Conservation (phyloP, 2,329 filamentous ascomycete genomes). For the Fusarium veterinarium region DNA sequence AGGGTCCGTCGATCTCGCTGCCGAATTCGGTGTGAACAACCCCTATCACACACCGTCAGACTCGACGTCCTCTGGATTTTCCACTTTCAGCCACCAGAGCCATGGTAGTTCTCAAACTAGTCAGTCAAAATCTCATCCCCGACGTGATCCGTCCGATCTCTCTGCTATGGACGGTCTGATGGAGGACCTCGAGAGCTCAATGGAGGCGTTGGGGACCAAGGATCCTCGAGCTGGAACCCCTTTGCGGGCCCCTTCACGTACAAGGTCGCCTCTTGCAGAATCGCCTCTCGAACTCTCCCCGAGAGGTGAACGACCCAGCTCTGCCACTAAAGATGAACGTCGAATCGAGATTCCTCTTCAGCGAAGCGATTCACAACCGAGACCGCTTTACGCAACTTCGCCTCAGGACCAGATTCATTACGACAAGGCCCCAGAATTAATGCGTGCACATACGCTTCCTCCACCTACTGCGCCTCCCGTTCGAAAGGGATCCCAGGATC, state of each 20-base stretch:
- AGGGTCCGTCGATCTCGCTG: conserved; percentile 65
- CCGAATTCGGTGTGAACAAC: conserved; percentile 70
- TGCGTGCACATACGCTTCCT: conserved; percentile 12
- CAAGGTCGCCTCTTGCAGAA: conserved; percentile 42
- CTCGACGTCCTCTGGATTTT: conserved; percentile 74
- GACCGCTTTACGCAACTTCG: conserved; percentile 32
- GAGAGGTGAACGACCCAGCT: conserved; percentile 25
- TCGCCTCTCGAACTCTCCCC: conserved; percentile 46
- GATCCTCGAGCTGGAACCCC: conserved; percentile 51
- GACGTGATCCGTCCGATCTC: conserved; percentile 56
- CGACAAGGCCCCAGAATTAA: conserved; percentile 23
- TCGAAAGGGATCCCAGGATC: conserved; percentile 54
- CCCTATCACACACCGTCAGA: conserved; percentile 73
- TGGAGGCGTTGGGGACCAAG: conserved; percentile 50
- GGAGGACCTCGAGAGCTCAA: conserved; percentile 66
- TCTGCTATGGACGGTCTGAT: conserved; percentile 64
- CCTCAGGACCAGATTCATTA: conserved; percentile 28
- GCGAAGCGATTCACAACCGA: conserved; percentile 21
- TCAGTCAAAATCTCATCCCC: conserved; percentile 48
- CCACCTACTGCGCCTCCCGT: conserved; percentile 35
- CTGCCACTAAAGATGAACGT: conserved; percentile 39
- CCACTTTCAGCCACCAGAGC: conserved; percentile 67
- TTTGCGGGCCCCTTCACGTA: conserved; percentile 41
- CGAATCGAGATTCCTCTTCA: conserved; percentile 22
- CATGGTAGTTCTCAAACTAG: conserved; percentile 70